Evolutionary conservation across 2,329 filamentous ascomycete genomes (phyloP).

Genomic region (Curvularia hawaiiensis): DNA sequence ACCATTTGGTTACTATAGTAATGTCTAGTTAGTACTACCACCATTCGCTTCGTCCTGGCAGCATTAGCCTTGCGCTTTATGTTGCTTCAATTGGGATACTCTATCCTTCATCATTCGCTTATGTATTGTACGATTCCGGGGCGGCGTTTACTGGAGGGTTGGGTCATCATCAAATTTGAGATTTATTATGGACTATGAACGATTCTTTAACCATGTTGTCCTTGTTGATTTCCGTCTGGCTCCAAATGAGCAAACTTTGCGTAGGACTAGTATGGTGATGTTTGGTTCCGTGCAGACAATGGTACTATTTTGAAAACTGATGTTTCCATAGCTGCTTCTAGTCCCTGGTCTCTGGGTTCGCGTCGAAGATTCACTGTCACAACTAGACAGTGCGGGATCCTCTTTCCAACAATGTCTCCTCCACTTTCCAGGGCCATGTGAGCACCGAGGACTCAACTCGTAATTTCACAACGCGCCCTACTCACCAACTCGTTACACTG

Average conservation of each 20-base stretch:
- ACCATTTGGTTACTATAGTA: slow-evolving; percentile 30
- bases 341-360: background rate
- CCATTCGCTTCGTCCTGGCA: slow-evolving; percentile 25
- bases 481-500: background rate
- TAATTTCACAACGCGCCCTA: background rate
- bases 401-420: background rate
- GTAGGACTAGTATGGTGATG: background rate
- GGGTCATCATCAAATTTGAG: slow-evolving; percentile 33
- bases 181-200: slow-evolving; percentile 11
- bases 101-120: slow-evolving; percentile 22
- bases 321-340: background rate
- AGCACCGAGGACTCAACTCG: background rate
- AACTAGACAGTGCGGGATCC: background rate
- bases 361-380: background rate
- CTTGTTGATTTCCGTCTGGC: background rate
- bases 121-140: slow-evolving; percentile 31
- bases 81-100: slow-evolving; percentile 14
- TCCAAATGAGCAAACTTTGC: background rate
- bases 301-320: background rate
- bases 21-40: slow-evolving; percentile 41
- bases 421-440: background rate
- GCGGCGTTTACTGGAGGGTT: slow-evolving; percentile 28
- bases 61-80: slow-evolving; percentile 9
- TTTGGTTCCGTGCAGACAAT: background rate
- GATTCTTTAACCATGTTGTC: background rate